Conservation (phyloP, 2,329 filamentous ascomycete species). For the Cryphonectria japonica region DNA sequence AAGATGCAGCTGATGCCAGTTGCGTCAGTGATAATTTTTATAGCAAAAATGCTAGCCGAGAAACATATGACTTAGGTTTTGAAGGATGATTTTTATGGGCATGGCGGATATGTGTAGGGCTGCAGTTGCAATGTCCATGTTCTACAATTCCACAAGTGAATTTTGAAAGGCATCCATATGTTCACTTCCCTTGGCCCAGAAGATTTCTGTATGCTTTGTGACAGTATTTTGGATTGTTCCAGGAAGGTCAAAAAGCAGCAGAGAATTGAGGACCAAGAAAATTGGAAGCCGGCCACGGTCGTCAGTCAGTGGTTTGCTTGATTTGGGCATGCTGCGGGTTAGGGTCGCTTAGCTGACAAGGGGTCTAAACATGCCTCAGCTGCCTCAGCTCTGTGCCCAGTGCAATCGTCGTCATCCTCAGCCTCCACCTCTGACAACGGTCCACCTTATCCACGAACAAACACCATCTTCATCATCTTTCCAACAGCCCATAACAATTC, state of each 20-base stretch:
- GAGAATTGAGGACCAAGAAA: not conserved
- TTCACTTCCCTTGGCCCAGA: too few species aligned
- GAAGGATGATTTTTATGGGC: not conserved
- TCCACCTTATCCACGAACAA: slow-evolving; percentile 2
- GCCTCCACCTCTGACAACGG: slow-evolving; percentile 18
- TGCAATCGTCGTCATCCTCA: slow-evolving; percentile 30
- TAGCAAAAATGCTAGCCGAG: too few species aligned
- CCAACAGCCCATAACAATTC: not conserved
- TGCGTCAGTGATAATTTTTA: not conserved
- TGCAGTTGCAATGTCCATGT: too few species aligned
- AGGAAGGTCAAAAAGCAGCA: not conserved
- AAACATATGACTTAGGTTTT: not conserved
- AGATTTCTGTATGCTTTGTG: too few species aligned
- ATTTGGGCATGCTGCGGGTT: slow-evolving; percentile 12
- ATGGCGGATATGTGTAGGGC: too few species aligned
- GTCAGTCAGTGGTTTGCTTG: not conserved
- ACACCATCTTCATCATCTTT: not conserved
- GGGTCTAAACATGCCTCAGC: slow-evolving; percentile 19
- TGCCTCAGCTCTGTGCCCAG: slow-evolving; percentile 13
- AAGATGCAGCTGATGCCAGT: not conserved
- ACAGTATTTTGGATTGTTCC: too few species aligned
- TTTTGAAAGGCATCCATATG: too few species aligned
- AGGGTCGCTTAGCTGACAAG: slow-evolving; percentile 17
- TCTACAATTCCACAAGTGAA: too few species aligned
- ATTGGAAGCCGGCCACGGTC: too few species aligned